These are phyloP conservation scores for Paraleonurus japonicus DNA, from an alignment of 257 asterid genomes.

Conservation along the genomic window DNA sequence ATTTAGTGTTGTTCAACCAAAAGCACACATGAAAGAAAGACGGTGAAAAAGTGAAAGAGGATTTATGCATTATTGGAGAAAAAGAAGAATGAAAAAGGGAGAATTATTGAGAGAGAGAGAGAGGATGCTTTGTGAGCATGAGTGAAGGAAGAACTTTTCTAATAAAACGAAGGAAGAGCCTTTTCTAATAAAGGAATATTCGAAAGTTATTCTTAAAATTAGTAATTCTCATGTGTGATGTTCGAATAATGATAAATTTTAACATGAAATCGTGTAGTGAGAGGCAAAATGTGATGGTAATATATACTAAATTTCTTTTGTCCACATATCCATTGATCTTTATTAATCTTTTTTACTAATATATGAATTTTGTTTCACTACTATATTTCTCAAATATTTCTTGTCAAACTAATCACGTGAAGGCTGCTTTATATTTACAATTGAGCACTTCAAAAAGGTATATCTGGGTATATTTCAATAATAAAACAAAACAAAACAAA, in stretches of 20 bases:
- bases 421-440: neutral
- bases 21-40: neutral
- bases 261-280: neutral
- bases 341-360: too few species aligned
- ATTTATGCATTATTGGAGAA: neutral
- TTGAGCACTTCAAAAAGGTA: neutral
- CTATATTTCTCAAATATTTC: too few species aligned
- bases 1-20: neutral
- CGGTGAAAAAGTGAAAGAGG: neutral
- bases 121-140: neutral
- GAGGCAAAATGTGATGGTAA: neutral
- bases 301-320: neutral
- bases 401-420: neutral
- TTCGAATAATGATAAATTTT: neutral
- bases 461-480: slow-evolving; percentile 4
- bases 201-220: neutral
- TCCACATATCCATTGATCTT: neutral
- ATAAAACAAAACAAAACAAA: neutral
- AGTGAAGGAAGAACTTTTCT: neutral
- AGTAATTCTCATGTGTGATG: neutral
- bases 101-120: neutral
- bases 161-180: neutral
- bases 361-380: too few species aligned
- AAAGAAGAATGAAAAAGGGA: neutral
- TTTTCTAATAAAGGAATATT: neutral